Percentiles rank a stretch among this genome's conserved stretches.
phyloP scores from a whole-genome alignment of 306 rosid species.

The Glycine tomentella region DNA sequence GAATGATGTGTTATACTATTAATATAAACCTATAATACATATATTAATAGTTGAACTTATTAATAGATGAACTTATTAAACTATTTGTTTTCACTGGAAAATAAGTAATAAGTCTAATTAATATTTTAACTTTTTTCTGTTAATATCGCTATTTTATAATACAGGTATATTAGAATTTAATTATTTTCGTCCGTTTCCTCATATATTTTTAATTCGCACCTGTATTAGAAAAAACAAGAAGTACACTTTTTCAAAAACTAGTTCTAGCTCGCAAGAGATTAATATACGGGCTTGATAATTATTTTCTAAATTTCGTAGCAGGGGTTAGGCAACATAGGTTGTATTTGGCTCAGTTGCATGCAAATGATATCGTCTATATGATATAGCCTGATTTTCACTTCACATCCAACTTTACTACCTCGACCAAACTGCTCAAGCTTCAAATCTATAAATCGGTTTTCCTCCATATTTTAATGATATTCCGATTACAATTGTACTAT shows the following conservation, averaged over 20 bases:
- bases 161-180: no score
- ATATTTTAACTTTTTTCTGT: no score
- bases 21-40: no score
- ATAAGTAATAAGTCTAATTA: no score
- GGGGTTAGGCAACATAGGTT: conserved; percentile 22
- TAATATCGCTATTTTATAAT: no score
- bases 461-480: no score
- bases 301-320: neutral
- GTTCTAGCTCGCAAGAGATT: neutral
- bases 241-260: neutral
- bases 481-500: no score
- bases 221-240: neutral
- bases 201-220: neutral
- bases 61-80: no score
- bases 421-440: neutral
- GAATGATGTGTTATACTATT: no score
- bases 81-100: no score
- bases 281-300: neutral
- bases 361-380: conserved; percentile 25
- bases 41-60: no score
- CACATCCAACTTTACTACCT: conserved; percentile 28
- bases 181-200: no score
- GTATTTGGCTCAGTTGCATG: conserved; percentile 34
- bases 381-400: conserved; percentile 40
- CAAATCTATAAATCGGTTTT: neutral